Conservation (phyloP, 768 basidiomycete species). For the Phaeotremella fagi region DNA sequence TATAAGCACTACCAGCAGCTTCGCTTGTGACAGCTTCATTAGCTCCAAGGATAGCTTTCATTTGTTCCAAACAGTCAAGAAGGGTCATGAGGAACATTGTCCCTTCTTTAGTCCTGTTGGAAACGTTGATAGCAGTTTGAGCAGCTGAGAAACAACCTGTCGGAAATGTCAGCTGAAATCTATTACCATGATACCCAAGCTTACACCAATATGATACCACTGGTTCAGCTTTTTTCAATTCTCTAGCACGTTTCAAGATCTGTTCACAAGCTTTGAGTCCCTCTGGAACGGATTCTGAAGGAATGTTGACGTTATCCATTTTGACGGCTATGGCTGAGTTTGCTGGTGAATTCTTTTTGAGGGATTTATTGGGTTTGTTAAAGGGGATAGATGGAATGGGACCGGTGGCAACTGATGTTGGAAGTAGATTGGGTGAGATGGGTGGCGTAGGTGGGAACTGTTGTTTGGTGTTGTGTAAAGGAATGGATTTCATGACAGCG, state of each 20-base stretch:
- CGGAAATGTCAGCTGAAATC: neutral
- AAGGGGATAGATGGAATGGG: neutral
- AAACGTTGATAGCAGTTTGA: conserved; percentile 67
- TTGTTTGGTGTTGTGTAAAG: neutral
- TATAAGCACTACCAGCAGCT: conserved; percentile 73
- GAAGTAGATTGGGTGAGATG: conserved; percentile 13
- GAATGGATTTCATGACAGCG: neutral
- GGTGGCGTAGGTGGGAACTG: conserved; percentile 12
- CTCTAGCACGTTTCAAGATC: conserved; percentile 83
- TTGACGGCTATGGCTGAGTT: conserved; percentile 1
- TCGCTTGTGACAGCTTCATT: conserved; percentile 81
- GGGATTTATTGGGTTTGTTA: no score
- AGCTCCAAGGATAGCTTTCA: conserved; percentile 69
- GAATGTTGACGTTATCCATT: conserved; percentile 41
- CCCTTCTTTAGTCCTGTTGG: conserved; percentile 61
- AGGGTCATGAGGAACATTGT: conserved; percentile 68
- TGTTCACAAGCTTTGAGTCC: conserved; percentile 60
- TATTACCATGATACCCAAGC: conserved; percentile 44
- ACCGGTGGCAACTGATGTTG: neutral
- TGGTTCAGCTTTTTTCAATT: conserved; percentile 74
- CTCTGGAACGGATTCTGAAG: conserved; percentile 36
- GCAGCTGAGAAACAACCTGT: conserved; percentile 90
- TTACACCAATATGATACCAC: conserved; percentile 93
- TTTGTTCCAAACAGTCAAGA: conserved; percentile 69
- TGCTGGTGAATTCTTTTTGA: neutral